Evolutionary conservation across 2,329 filamentous ascomycete genomes (phyloP).

Genomic region (Apiospora pterosperma): DNA sequence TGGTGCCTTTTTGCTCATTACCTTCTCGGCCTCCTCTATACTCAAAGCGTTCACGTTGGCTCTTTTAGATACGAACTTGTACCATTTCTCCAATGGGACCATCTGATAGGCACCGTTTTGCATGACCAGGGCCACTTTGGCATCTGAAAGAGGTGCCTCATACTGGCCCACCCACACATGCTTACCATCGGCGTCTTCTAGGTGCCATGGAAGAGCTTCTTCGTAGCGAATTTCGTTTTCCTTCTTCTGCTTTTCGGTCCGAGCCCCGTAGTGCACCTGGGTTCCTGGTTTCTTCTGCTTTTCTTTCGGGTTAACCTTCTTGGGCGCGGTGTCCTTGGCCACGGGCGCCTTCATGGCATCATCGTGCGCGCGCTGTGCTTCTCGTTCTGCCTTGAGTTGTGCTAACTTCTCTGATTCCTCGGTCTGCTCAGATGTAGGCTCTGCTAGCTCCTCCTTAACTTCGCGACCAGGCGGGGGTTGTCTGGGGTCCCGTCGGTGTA

Average conservation of each 20-base stretch:
- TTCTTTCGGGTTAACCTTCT: conserved; percentile 39
- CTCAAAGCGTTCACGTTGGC: conserved; percentile 69
- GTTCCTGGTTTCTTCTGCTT: conserved; percentile 77
- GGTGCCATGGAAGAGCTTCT: conserved; percentile 91
- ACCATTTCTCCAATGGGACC: conserved; percentile 94
- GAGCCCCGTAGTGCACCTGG: conserved; percentile 79
- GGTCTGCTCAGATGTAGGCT: conserved; percentile 45
- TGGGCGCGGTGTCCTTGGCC: conserved; percentile 52
- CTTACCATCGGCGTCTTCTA: conserved; percentile 95
- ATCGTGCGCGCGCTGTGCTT: conserved; percentile 82
- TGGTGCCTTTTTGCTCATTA: conserved; percentile 75
- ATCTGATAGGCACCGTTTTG: conserved; percentile 71
- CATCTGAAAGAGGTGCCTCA: conserved; percentile 81
- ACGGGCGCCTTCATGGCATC: conserved; percentile 91
- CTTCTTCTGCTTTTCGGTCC: conserved; percentile 75
- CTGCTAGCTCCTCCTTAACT: conserved; percentile 55
- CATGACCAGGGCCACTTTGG: conserved; percentile 76
- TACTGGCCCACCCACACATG: conserved; percentile 93
- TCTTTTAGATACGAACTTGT: conserved; percentile 79
- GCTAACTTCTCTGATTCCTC: conserved; percentile 63
- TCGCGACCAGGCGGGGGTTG: conserved; percentile 62
- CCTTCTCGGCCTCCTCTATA: conserved; percentile 80
- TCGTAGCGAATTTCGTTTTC: conserved; percentile 77
- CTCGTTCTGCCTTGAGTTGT: conserved; percentile 72
- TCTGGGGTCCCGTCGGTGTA: conserved; percentile 85